Percentiles rank a stretch among this genome's conserved stretches.
These are phyloP conservation scores for Adiantum capillusveneris DNA, from an alignment of 75 land plant genomes.

Conservation along the genomic window DNA sequence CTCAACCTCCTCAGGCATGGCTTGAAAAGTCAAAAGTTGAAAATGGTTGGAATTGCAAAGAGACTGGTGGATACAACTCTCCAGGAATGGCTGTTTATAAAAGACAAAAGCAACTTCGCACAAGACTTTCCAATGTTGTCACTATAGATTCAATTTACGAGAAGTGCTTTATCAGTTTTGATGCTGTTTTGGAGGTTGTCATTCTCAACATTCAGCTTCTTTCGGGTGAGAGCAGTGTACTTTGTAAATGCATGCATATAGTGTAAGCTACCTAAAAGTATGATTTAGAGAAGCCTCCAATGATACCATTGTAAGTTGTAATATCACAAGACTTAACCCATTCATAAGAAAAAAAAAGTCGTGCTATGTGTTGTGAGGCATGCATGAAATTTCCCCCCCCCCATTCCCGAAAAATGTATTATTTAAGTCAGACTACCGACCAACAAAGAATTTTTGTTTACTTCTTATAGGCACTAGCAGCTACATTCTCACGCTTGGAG, in stretches of 20 bases:
- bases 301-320: no score
- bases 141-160: slow-evolving; percentile 73
- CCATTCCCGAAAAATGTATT: not conserved
- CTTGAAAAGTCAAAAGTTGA: slow-evolving; percentile 38
- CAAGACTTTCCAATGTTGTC: slow-evolving; percentile 52
- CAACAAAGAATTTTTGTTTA: not conserved
- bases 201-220: slow-evolving; percentile 58
- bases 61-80: slow-evolving; percentile 14
- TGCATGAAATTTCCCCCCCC: no score
- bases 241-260: no score
- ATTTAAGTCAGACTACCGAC: not conserved
- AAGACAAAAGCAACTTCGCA: slow-evolving; percentile 37
- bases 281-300: no score
- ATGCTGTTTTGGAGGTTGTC: slow-evolving; percentile 65
- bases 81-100: slow-evolving; percentile 11
- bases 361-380: no score
- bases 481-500: slow-evolving; percentile 76
- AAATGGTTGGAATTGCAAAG: slow-evolving; percentile 21
- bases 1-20: slow-evolving; percentile 47
- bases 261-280: no score
- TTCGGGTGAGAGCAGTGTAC: slow-evolving; percentile 71
- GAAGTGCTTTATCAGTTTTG: slow-evolving; percentile 63
- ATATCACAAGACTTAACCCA: no score
- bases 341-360: no score
- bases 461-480: slow-evolving; percentile 61